Evolutionary conservation across 257 asterid genomes (phyloP).

Genomic region (Verbena officinalis): DNA sequence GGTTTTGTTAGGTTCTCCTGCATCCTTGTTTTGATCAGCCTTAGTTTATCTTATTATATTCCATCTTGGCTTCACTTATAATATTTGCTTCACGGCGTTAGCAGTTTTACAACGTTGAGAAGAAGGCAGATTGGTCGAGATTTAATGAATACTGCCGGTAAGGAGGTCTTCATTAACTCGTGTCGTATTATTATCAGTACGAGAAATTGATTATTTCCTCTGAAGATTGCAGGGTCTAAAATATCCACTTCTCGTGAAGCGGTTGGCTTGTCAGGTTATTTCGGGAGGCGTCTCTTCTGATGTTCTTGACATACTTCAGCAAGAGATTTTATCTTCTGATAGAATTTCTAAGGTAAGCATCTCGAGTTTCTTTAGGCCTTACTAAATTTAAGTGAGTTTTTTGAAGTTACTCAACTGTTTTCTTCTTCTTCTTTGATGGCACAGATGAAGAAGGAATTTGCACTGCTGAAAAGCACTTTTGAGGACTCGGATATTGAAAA

Average conservation of each 20-base stretch:
- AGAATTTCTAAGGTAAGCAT: constrained; percentile 55
- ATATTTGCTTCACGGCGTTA: constrained; percentile 35
- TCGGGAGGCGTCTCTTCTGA: constrained; percentile 49
- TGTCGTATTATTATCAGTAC: not conserved
- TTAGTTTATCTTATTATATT: constrained; percentile 6
- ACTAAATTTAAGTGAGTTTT: not conserved
- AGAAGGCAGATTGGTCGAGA: constrained; percentile 77
- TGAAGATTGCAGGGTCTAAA: constrained; percentile 75
- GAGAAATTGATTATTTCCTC: constrained; percentile 28
- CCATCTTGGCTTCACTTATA: constrained; percentile 18
- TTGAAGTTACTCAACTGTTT: not conserved
- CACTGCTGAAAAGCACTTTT: constrained; percentile 56
- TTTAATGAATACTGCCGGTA: constrained; percentile 79
- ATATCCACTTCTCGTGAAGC: constrained; percentile 80
- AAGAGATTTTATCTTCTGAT: constrained; percentile 52
- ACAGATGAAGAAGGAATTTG: constrained; percentile 69
- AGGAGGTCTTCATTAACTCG: constrained; percentile 32
- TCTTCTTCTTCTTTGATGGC: constrained; percentile 13
- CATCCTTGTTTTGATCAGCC: constrained; percentile 15
- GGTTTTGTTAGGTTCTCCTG: not conserved
- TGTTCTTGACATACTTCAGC: constrained; percentile 72
- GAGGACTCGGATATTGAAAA: constrained; percentile 47
- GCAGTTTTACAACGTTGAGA: constrained; percentile 67
- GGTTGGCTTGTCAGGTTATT: constrained; percentile 72
- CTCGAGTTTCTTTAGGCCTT: constrained; percentile 3